phyloP scores from a whole-genome alignment of 495 filamentous ascomycete genomes.

The Tuber indicum region DNA sequence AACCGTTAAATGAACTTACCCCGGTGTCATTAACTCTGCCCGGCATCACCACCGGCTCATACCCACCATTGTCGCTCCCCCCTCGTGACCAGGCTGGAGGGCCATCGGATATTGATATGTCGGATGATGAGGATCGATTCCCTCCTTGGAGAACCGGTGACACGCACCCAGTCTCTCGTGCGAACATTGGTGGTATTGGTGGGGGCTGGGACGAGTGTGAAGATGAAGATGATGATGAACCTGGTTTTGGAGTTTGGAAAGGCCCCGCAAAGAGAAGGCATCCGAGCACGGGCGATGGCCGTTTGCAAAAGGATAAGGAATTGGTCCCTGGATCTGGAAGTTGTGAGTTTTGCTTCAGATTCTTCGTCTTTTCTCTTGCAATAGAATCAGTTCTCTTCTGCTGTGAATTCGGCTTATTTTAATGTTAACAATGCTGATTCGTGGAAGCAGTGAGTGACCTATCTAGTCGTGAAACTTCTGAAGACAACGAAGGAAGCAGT shows the following conservation, averaged over 20 bases:
- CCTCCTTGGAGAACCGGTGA: not conserved
- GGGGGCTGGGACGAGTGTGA: no score
- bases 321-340: not conserved
- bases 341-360: not conserved
- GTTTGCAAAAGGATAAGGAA: not conserved
- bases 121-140: not conserved
- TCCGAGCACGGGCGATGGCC: not conserved
- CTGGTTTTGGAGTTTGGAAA: not conserved
- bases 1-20: not conserved
- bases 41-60: not conserved
- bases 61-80: not conserved
- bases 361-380: not conserved
- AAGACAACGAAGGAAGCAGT: not conserved
- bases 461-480: not conserved
- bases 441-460: not conserved
- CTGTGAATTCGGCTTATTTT: not conserved
- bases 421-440: not conserved
- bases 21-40: not conserved
- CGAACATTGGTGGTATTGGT: no score
- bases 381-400: fast-evolving
- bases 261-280: not conserved
- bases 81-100: not conserved
- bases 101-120: not conserved
- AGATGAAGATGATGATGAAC: not conserved
- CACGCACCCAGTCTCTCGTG: no score